Percentiles rank a stretch among this genome's conserved stretches.
These are phyloP conservation scores for Backusella tuberculispora DNA, from an alignment of 192 early-diverging fungal genomes.

Conservation along the genomic window DNA sequence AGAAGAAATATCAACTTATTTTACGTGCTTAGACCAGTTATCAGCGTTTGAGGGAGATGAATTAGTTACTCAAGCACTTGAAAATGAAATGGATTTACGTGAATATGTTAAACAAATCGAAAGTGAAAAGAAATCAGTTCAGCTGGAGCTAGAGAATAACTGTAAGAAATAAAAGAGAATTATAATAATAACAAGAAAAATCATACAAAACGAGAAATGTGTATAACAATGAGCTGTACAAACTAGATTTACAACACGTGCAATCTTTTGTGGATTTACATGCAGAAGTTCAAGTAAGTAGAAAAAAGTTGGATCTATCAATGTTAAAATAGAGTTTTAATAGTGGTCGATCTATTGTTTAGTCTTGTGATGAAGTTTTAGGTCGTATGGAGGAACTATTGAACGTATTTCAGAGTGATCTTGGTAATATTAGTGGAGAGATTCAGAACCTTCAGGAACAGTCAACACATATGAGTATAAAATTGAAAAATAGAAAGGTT, in stretches of 20 bases:
- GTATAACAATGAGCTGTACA: background rate
- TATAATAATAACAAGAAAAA: background rate
- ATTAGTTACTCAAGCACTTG: slow-evolving; percentile 79
- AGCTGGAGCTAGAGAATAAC: slow-evolving; percentile 70
- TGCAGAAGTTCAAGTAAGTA: slow-evolving; percentile 60
- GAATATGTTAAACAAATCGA: slow-evolving; percentile 83
- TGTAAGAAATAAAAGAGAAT: slow-evolving; percentile 51
- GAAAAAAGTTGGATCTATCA: background rate
- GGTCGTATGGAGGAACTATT: slow-evolving; percentile 85
- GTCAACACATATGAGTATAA: slow-evolving; percentile 78
- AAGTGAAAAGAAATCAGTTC: slow-evolving; percentile 68
- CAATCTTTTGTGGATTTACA: slow-evolving; percentile 67
- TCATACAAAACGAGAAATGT: background rate
- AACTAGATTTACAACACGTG: slow-evolving; percentile 59
- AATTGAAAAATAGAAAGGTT: slow-evolving; percentile 83
- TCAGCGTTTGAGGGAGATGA: slow-evolving; percentile 84
- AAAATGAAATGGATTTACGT: slow-evolving; percentile 85
- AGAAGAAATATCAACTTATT: background rate
- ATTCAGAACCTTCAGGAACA: slow-evolving; percentile 87
- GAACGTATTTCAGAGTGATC: slow-evolving; percentile 82
- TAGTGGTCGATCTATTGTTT: background rate
- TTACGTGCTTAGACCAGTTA: slow-evolving; percentile 57
- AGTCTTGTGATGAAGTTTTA: slow-evolving; percentile 79
- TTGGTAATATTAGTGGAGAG: slow-evolving; percentile 87
- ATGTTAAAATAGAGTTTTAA: background rate